phyloP scores from a whole-genome alignment of 352 stramenopile species.

The Globisporangium abappressorium region DNA sequence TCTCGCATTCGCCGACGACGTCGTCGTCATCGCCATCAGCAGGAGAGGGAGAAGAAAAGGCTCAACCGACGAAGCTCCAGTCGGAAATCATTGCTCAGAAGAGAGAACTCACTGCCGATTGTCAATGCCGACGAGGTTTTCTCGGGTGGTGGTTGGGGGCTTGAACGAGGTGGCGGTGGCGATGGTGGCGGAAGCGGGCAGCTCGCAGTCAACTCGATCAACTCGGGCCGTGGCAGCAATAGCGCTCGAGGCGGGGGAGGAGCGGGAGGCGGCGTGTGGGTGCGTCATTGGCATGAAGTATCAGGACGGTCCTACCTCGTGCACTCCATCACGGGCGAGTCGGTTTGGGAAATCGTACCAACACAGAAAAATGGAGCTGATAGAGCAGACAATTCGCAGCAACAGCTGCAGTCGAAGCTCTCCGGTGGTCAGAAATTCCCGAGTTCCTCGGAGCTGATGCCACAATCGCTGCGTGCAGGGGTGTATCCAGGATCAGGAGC shows the following conservation, averaged over 20 bases:
- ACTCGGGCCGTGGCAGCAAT: conserved; percentile 17
- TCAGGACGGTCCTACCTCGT: conserved; percentile 58
- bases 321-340: conserved; percentile 63
- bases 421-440: conserved; percentile 3
- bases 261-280: conserved; percentile 36
- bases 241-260: conserved; percentile 4
- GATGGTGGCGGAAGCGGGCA: background rate
- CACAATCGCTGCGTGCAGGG: background rate
- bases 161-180: background rate
- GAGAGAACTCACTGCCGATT: conserved; percentile 14
- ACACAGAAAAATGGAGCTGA: background rate
- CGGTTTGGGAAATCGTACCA: conserved; percentile 60
- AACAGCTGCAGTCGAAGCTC: too few relatives aligned
- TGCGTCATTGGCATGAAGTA: conserved; percentile 58
- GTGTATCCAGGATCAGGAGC: background rate
- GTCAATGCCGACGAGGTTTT: conserved; percentile 23
- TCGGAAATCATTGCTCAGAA: conserved; percentile 10
- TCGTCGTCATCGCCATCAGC: background rate
- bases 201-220: background rate
- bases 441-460: background rate
- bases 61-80: conserved; percentile 1
- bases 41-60: conserved; percentile 3
- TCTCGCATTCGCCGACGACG: conserved; percentile 9
- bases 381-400: background rate
- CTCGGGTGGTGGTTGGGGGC: background rate